Evolutionary conservation across 495 filamentous ascomycete genomes (phyloP).

Genomic region (Penicillium daleae): DNA sequence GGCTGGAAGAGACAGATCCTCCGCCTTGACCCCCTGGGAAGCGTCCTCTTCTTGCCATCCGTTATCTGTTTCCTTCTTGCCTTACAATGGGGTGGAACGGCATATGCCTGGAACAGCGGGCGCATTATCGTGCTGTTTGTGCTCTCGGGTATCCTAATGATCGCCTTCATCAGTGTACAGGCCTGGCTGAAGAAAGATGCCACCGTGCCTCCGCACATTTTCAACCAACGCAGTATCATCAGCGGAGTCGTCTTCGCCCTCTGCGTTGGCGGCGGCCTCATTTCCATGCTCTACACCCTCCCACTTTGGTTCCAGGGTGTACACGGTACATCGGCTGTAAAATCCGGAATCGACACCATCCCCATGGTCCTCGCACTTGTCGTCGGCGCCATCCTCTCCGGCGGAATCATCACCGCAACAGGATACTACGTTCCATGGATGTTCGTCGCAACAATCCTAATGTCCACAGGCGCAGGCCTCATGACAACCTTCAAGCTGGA

Average conservation of each 20-base stretch:
- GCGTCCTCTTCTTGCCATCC: constrained; percentile 51
- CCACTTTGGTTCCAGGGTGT: constrained; percentile 80
- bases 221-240: constrained; percentile 58
- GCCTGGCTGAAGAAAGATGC: constrained; percentile 47
- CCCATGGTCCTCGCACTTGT: constrained; percentile 52
- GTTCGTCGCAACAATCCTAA: constrained; percentile 54
- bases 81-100: constrained; percentile 63
- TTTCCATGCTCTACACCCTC: constrained; percentile 60
- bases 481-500: constrained; percentile 60
- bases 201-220: constrained; percentile 59
- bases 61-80: constrained; percentile 61
- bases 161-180: constrained; percentile 52
- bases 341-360: constrained; percentile 42
- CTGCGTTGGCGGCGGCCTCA: constrained; percentile 30
- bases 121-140: constrained; percentile 58
- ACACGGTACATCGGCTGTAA: constrained; percentile 32
- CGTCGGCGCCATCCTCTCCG: constrained; percentile 49
- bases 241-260: constrained; percentile 44
- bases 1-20: constrained; percentile 45
- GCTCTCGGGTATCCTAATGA: constrained; percentile 47
- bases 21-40: constrained; percentile 52
- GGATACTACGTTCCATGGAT: constrained; percentile 73
- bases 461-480: constrained; percentile 64
- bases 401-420: constrained; percentile 53
- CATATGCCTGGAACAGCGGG: constrained; percentile 56